Evolutionary conservation across 1,284 basidiomycete genomes (phyloP), one percentile per base, ranked within the genome.

Genomic region (Cutaneotrichosporon daszewskae): DNA sequence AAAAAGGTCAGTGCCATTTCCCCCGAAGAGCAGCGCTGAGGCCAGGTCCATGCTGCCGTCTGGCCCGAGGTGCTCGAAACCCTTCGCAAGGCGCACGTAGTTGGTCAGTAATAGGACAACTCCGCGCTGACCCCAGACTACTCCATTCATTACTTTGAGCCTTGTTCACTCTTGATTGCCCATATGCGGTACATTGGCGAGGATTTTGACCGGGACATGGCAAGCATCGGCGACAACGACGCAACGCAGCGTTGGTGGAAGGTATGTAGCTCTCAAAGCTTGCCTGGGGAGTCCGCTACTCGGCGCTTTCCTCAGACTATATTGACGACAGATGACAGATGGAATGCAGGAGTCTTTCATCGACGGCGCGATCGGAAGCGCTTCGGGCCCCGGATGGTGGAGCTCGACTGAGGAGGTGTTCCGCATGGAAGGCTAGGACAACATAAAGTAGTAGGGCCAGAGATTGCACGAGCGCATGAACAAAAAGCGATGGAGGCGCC

Each of bases 211-310:
- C 69, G 56, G 14, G 84, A 87, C 57, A 85, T 86, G 84, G 74
- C 69, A 34, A 74, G 67, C 23, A 76, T 85, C 27, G 79, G 75
- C 6, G 75, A 78, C 20, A 82, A 85, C 60, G 74, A 77, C 27
- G 79, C 81, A 59, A 87, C 84, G 16, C 76, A 77, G 59, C 64
- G 75, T 44, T 88, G 85, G 85, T 87, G 85, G 85, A 72, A 75
- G 56, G 66, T 86, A 45, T 83, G 64, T 64, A 11, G 22, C 17
- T 2, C n/a, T n/a, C n/a, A n/a, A n/a, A n/a, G n/a, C n/a, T n/a
- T n/a, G n/a, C n/a, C n/a, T n/a, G 26, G 26, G 26, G 26, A 12
- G 26, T 28, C 12, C 12, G 26, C 11, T n/a, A 28, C 3, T 28
- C 26, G 26, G 12, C 26, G n/a, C 26, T n/a, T 3, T 8, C n/a